Evolutionary conservation across 2,329 filamentous ascomycete species (phyloP).

Genomic region (Penicillium sp.): DNA sequence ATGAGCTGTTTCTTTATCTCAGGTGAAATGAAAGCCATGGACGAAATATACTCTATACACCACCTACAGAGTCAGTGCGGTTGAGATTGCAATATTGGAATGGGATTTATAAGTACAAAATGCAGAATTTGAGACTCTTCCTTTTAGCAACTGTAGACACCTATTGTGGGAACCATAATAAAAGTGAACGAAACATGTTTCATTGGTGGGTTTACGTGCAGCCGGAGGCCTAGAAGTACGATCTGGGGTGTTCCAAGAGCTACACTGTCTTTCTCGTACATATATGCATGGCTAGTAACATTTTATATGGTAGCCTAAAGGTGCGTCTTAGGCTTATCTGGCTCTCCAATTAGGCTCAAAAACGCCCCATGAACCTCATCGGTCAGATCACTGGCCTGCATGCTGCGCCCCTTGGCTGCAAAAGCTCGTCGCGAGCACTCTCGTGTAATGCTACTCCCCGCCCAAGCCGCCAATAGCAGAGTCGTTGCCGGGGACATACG

Average conservation of each 20-base stretch:
- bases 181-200: neutral
- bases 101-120: neutral
- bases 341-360: conserved; percentile 73
- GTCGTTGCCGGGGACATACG: conserved; percentile 60
- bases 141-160: neutral
- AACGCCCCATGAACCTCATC: conserved; percentile 85
- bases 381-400: conserved; percentile 91
- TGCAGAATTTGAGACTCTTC: neutral
- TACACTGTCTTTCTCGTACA: neutral
- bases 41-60: neutral
- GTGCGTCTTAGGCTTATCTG: conserved; percentile 45
- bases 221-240: neutral
- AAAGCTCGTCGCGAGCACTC: conserved; percentile 89
- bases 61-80: neutral
- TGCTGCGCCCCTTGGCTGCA: conserved; percentile 74
- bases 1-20: neutral
- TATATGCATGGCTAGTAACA: neutral
- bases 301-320: conserved; percentile 23
- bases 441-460: conserved; percentile 81
- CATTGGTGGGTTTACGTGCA: neutral
- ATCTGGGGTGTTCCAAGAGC: neutral
- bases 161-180: neutral
- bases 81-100: neutral
- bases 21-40: neutral
- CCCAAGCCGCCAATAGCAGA: conserved; percentile 77